Conservation (phyloP, 495 filamentous ascomycete species). For the Penicillium canescens region DNA sequence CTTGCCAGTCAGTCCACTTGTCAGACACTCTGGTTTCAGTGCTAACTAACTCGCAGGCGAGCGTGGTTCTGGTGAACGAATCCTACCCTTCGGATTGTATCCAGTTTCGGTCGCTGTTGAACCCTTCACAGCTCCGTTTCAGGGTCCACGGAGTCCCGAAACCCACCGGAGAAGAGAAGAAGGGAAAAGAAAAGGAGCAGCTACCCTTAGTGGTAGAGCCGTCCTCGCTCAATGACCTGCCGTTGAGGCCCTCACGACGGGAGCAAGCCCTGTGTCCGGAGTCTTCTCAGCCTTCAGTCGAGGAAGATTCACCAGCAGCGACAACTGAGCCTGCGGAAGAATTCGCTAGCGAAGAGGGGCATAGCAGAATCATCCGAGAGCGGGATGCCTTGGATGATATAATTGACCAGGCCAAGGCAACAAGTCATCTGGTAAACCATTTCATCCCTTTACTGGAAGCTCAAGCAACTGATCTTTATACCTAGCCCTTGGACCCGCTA, state of each 20-base stretch:
- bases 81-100: constrained; percentile 80
- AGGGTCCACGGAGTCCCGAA: constrained; percentile 45
- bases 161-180: constrained; percentile 5
- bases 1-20: constrained; percentile 44
- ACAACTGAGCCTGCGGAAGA: not conserved
- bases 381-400: constrained; percentile 57
- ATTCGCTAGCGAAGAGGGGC: not conserved
- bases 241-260: constrained; percentile 29
- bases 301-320: not conserved
- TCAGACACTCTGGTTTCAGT: constrained; percentile 12
- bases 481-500: constrained; percentile 43
- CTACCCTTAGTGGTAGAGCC: not conserved
- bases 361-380: constrained; percentile 8
- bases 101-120: constrained; percentile 55
- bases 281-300: constrained; percentile 9
- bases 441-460: not conserved
- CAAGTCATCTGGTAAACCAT: constrained; percentile 51
- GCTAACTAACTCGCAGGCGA: constrained; percentile 40
- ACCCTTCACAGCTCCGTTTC: constrained; percentile 60
- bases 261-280: constrained; percentile 17
- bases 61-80: constrained; percentile 69
- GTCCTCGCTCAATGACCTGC: constrained; percentile 14
- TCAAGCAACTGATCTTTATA: not conserved
- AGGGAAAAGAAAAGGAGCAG: too few relatives aligned
- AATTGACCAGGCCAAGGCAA: constrained; percentile 55